phyloP scores from a whole-genome alignment of 352 stramenopile species.

The Phytophthora megakarya region DNA sequence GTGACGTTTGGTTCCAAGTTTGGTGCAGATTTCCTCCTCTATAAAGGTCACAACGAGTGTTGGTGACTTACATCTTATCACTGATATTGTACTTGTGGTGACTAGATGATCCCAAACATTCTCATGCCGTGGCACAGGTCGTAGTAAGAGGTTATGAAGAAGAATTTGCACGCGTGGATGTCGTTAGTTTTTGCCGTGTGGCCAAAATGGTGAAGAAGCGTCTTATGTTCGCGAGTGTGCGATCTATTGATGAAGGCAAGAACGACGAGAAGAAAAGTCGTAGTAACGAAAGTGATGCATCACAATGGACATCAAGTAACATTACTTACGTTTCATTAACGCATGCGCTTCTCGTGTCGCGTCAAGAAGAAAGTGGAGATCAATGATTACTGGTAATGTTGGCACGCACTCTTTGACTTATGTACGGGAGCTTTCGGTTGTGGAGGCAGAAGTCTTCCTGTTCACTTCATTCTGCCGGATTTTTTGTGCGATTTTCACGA shows the following conservation, averaged over 20 bases:
- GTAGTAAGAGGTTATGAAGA: conserved; percentile 55
- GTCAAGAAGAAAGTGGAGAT: conserved; percentile 37
- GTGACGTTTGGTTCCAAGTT: conserved; percentile 85
- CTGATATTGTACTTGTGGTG: not conserved
- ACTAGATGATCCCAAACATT: conserved; percentile 41
- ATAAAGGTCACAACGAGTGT: conserved; percentile 49
- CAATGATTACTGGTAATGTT: conserved; percentile 3
- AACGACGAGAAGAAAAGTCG: not conserved
- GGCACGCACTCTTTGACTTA: conserved; percentile 1
- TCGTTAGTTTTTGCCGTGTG: conserved; percentile 69
- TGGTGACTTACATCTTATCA: not conserved
- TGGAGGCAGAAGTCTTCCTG: conserved; percentile 36
- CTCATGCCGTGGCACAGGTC: conserved; percentile 59
- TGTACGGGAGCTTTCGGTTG: conserved; percentile 7
- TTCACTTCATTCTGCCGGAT: conserved; percentile 77
- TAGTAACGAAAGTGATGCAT: not conserved
- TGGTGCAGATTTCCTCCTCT: conserved; percentile 80
- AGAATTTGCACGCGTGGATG: conserved; percentile 49
- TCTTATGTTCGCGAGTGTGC: conserved; percentile 55
- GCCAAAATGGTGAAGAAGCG: conserved; percentile 81
- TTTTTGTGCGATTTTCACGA: conserved; percentile 74
- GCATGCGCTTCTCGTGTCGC: conserved; percentile 57
- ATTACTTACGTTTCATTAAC: conserved; percentile 68
- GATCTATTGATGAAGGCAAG: not conserved
- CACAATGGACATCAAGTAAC: not conserved